Base-by-base conservation (phyloP, 768 basidiomycete genomes). In the Plicaturopsis crispa region DNA sequence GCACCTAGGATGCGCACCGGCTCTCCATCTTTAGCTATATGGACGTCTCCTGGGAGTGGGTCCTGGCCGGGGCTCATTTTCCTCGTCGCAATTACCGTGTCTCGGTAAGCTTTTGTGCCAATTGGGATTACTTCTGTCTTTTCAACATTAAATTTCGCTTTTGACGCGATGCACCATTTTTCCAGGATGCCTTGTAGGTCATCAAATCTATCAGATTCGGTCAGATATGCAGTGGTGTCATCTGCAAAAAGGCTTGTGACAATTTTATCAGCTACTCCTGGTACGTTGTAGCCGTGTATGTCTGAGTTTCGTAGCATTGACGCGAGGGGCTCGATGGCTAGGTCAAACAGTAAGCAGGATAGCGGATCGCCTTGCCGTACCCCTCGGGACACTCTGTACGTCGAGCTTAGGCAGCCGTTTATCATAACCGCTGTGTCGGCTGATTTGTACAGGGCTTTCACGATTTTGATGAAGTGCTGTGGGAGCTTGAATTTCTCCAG, bases 171-270 rank as follows among this genome's bases (percentile, higher is more conserved):
- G 19, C 39, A 47, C 45, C 45, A 47, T 0, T 4, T 5, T 2
- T 19, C 3, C 1, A 47, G 31, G 0, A 47, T 45, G 0, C 19
- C 3, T 3, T 41, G 7, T 1, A 46, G 33, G 6, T 46, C 45
- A 0, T 0, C 7, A 12, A 6, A 48, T 17, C 42, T 24, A 31
- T 62, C 61, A 0, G 16, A 5, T 1, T 41, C 4, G 0, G 46
- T 40, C 2, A 58, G 43, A 40, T 46, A 58, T 0, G 46, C 38
- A 10, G 47, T 51, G 0, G 58, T 56, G 21, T 58, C 51, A 16
- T 59, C 56, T 0, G 51, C 49, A 31, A 50, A 54, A 4, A 54
- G 44, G 1, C 33, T 42, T 1, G 43, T 37, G 1, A 54, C 39
- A 1, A 51, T 34, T 1, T 33, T 33, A 0, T 45, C 20, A 2